Evolutionary conservation across 352 stramenopile species (phyloP).

Genomic region (Globisporangium paroecandrum): DNA sequence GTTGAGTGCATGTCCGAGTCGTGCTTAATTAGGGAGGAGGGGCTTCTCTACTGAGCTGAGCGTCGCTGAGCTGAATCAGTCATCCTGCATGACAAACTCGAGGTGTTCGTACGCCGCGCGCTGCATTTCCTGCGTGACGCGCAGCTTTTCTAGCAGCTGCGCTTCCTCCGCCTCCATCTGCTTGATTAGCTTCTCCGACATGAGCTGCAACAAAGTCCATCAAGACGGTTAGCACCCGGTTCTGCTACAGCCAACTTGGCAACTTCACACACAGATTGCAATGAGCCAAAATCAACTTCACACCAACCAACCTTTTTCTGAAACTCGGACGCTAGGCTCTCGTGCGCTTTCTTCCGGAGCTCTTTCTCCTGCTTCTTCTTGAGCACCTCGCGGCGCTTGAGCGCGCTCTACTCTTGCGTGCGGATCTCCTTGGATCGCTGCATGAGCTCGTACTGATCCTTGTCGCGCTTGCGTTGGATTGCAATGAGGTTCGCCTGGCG

Average conservation of each 20-base stretch:
- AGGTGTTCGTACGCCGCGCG: constrained; percentile 62
- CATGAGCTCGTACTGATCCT: constrained; percentile 32
- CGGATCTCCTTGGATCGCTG: constrained; percentile 56
- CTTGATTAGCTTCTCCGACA: constrained; percentile 60
- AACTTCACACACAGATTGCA: too few species aligned
- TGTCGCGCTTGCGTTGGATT: constrained; percentile 42
- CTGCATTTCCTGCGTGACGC: constrained; percentile 63
- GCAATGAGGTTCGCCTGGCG: constrained; percentile 35
- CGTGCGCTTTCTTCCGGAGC: constrained; percentile 38
- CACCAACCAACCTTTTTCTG: constrained; percentile 33
- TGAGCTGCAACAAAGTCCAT: constrained; percentile 15
- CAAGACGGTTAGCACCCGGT: background rate
- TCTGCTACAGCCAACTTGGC: too few species aligned
- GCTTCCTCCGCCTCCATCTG: constrained; percentile 64
- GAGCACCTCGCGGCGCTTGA: constrained; percentile 36
- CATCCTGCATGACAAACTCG: constrained; percentile 58
- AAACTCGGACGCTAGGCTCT: constrained; percentile 49
- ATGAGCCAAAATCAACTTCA: too few species aligned
- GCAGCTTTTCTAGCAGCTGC: constrained; percentile 57
- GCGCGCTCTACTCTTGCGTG: constrained; percentile 37
- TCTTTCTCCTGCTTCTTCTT: constrained; percentile 55
- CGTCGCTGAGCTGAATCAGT: background rate
- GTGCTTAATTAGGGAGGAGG: background rate
- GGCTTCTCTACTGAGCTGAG: background rate
- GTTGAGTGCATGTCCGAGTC: background rate